Conservation (phyloP, 2,329 filamentous ascomycete genomes). For the Colletotrichum orchidophilum region DNA sequence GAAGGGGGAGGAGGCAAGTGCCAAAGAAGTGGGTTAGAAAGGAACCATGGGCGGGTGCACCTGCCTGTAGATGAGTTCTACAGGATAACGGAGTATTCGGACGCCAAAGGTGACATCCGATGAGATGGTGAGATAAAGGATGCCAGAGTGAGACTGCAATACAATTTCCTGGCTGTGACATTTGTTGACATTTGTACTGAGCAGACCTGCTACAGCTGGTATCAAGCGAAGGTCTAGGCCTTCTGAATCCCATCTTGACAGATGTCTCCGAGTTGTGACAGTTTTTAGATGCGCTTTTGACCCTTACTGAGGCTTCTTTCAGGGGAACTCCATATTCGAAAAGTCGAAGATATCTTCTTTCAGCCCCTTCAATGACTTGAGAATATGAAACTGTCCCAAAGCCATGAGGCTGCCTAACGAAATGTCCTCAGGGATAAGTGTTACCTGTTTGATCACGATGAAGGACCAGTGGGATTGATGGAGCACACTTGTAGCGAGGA, state of each 20-base stretch:
- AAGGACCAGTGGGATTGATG: not conserved
- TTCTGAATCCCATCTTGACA: not conserved
- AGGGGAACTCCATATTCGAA: not conserved
- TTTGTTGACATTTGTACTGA: too few relatives aligned
- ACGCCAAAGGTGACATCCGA: not conserved
- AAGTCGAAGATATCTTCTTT: not conserved
- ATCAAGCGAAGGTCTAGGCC: not conserved
- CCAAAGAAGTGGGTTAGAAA: not conserved
- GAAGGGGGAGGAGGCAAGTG: not conserved
- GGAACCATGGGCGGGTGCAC: not conserved
- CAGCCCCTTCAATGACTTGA: not conserved
- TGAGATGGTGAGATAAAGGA: not conserved
- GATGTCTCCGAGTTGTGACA: not conserved
- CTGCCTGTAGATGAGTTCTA: not conserved
- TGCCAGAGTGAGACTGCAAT: not conserved
- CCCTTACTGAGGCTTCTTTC: not conserved
- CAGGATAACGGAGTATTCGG: not conserved
- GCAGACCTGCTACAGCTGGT: not conserved
- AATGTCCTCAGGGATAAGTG: not conserved
- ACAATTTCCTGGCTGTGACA: not conserved
- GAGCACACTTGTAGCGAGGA: not conserved
- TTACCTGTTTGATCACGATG: not conserved
- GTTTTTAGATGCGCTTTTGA: not conserved
- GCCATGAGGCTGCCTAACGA: not conserved
- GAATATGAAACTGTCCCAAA: too few relatives aligned